Evolutionary conservation across 257 asterid genomes (phyloP).

Genomic region (Rhazya stricta): DNA sequence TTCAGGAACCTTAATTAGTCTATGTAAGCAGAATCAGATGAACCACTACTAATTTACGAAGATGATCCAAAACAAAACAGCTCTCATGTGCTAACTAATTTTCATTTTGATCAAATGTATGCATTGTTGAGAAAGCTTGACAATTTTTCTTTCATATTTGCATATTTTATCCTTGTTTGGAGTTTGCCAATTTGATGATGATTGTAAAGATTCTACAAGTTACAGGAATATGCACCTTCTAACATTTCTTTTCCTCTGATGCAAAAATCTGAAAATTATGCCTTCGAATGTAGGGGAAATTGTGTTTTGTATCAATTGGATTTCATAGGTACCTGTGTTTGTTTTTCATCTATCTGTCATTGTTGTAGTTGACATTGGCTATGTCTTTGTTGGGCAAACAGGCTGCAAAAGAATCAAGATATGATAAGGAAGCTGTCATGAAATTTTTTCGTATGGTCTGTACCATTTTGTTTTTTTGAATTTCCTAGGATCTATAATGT

Average conservation of each 20-base stretch:
- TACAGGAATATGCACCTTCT: neutral
- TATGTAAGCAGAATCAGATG: neutral
- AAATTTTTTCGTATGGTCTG: slow-evolving; percentile 82
- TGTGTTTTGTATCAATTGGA: neutral
- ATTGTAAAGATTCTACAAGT: neutral
- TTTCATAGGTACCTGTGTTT: neutral
- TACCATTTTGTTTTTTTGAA: slow-evolving; percentile 21
- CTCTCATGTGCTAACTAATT: neutral
- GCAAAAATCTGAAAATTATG: neutral
- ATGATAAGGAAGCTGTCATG: slow-evolving; percentile 86
- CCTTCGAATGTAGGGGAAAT: no score
- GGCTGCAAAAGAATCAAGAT: slow-evolving; percentile 98
- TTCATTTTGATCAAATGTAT: neutral
- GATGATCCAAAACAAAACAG: neutral
- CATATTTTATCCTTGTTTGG: neutral
- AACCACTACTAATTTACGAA: neutral
- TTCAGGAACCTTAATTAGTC: neutral
- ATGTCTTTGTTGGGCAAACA: slow-evolving; percentile 22
- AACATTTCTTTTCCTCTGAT: neutral
- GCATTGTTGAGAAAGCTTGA: neutral
- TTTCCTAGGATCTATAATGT: slow-evolving; percentile 1
- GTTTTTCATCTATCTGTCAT: neutral
- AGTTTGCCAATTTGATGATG: no score
- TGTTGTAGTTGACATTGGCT: neutral
- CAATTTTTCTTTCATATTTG: neutral